Evolutionary conservation across 345 rosid species (phyloP), one percentile per base, ranked within the genome.

Genomic region (Clarkia xantiana): DNA sequence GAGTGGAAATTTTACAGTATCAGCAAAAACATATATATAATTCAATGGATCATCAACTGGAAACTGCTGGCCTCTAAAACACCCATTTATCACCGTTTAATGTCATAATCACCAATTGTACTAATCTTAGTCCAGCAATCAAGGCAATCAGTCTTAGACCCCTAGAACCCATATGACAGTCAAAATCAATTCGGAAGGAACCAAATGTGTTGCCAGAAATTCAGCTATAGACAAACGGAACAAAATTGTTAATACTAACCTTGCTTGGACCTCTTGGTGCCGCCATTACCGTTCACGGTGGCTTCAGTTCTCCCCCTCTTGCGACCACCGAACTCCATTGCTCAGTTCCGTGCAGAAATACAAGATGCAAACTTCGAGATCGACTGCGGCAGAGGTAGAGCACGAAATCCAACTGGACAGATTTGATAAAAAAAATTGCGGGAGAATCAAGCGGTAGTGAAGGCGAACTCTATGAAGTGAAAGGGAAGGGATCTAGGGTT

Each of bases 241-340:
- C 10, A 18, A 20, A 4, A 40, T 16, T 16, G 19, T 9, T 14
- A 51, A 42, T 53, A 58, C 51, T 47, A 38, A 81, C 89, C 89
- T 76, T 71, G 76, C 59, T 64, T 78, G 40, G 71, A 71, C 66
- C 61, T 81, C 66, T 81, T 81, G 22, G 42, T 10, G 16, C 82
- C 77, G 44, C 78, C 85, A 66, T 71, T 71, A 47, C 71, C 74
- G 49, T 69, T 81, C 19, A 58, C 53, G 51, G 71, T 60, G n/a
- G 52, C 49, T 9, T 76, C 78, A 18, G 18, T 51, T 70, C 80
- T 81, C 43, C 72, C 67, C 47, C 82, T 58, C 67, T 76, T 76
- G 36, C 75, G 72, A 50, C 64, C 72, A 23, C 65, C 75, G 22
- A 48, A 55, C 36, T 75, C 81, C 81, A 75, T 75, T 40, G 10